Conservation (phyloP, 2,329 filamentous ascomycete genomes). For the Nannizziopsis arthrosporioides region DNA sequence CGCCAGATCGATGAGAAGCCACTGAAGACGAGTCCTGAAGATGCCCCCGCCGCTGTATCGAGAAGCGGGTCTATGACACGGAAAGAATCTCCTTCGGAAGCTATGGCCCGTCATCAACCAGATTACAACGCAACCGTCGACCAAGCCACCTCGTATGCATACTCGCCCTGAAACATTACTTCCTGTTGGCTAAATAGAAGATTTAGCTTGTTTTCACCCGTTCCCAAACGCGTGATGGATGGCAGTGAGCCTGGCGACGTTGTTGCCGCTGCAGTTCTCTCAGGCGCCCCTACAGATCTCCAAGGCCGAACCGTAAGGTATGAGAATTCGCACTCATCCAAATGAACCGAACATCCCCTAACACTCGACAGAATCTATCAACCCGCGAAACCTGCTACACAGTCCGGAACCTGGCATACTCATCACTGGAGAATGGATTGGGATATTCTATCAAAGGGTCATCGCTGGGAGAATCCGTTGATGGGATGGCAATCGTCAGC, state of each 20-base stretch:
- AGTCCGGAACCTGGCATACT: constrained; percentile 77
- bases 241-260: constrained; percentile 69
- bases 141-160: constrained; percentile 74
- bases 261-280: constrained; percentile 73
- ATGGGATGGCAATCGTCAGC: constrained; percentile 98
- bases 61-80: constrained; percentile 39
- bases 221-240: constrained; percentile 80
- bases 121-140: constrained; percentile 73
- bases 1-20: constrained; percentile 16
- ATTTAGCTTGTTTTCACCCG: constrained; percentile 82
- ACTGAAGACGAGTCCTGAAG: constrained; percentile 36
- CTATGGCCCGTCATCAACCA: constrained; percentile 54
- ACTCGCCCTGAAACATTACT: neutral
- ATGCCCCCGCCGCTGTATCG: constrained; percentile 32
- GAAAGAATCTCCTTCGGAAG: constrained; percentile 40
- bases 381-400: constrained; percentile 85
- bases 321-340: constrained; percentile 18
- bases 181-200: constrained; percentile 13
- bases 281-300: constrained; percentile 84
- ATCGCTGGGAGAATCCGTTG: constrained; percentile 95
- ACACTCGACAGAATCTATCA: constrained; percentile 65
- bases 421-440: constrained; percentile 96
- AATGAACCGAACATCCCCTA: neutral
- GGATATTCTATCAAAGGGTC: constrained; percentile 84
- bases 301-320: constrained; percentile 92